Base-by-base conservation (phyloP, 2,329 filamentous ascomycete genomes). In the Ramularia endophylla region DNA sequence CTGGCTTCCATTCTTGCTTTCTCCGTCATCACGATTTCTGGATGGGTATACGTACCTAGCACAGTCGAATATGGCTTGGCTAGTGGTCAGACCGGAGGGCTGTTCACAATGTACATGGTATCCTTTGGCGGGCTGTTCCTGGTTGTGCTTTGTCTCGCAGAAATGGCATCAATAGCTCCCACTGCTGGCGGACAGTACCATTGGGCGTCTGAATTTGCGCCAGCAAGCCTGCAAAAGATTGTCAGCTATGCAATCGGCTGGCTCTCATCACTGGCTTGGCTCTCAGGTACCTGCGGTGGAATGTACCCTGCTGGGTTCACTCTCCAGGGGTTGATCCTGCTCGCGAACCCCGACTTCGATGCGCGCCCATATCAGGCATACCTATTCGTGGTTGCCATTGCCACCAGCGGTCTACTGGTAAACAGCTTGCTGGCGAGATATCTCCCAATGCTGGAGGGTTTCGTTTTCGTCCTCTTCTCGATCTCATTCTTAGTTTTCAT, bases 261-360 rank as follows among this genome's bases (percentile, higher is more conserved):
- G 72, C 69, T 73, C 58, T 67, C 66, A 1, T 68, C 68, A 1
- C 51, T 75, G 4, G 67, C 65, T 8, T 75, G 71, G 71, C 71
- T 74, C 50, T 68, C 70, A 8, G 70, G 68, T 11, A 66, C 65
- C 18, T 70, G 71, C 8, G 68, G 65, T 4, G 70, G 70, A 2
- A 65, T 66, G 0, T 73, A 71, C 48, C 61, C 73, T 8, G 67
- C 68, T 0, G 71, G 69, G 5, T 71, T 66, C 0, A 52, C 73
- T 29, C 70, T 74, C 28, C 69, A 73, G 41, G 61, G n/a, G n/a
- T n/a, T n/a, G n/a, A n/a, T n/a, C n/a, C n/a, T n/a, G n/a, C n/a
- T n/a, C n/a, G n/a, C n/a, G n/a, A n/a, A n/a, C n/a, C n/a, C n/a
- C n/a, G n/a, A n/a, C n/a, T n/a, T n/a, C n/a, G n/a, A n/a, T n/a